These are phyloP conservation scores for Chlamydomonas asymmetrica DNA, from an alignment of 139 green algal species.

Conservation along the genomic window DNA sequence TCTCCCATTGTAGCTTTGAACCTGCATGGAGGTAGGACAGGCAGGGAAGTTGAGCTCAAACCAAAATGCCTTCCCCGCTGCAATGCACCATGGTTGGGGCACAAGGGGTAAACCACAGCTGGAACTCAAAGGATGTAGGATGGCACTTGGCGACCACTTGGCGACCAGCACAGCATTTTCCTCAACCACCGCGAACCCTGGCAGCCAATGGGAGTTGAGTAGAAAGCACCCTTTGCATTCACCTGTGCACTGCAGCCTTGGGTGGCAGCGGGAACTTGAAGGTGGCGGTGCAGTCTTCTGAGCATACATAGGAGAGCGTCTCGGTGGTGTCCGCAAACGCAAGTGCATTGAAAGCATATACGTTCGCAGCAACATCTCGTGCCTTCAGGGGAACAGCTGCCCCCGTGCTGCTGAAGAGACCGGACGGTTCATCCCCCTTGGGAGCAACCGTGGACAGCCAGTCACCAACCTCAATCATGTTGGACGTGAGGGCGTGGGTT, in stretches of 20 bases:
- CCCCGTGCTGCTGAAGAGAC: neutral
- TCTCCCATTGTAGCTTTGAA: no score
- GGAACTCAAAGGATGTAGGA: no score
- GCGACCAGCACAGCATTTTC: no score
- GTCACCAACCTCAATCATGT: slow-evolving; percentile 17
- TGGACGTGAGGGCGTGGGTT: no score
- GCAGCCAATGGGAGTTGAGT: no score
- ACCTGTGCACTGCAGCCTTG: slow-evolving; percentile 26
- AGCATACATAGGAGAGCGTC: slow-evolving; percentile 14
- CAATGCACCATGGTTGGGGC: no score
- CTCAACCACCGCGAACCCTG: no score
- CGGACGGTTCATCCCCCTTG: neutral
- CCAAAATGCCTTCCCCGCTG: no score
- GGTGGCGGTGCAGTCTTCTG: slow-evolving; percentile 22
- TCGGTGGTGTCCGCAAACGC: slow-evolving; percentile 25
- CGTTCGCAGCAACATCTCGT: neutral
- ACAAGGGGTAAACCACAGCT: no score
- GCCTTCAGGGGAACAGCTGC: neutral
- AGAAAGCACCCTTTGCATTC: neutral
- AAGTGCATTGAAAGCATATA: neutral
- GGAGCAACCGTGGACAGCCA: neutral
- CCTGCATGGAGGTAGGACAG: no score
- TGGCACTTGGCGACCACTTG: no score
- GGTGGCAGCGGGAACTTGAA: slow-evolving; percentile 38
- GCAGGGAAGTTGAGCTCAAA: no score